Evolutionary conservation across 257 asterid genomes (phyloP), one percentile per base, ranked within the genome.

Genomic region (Ilex aquifolium): DNA sequence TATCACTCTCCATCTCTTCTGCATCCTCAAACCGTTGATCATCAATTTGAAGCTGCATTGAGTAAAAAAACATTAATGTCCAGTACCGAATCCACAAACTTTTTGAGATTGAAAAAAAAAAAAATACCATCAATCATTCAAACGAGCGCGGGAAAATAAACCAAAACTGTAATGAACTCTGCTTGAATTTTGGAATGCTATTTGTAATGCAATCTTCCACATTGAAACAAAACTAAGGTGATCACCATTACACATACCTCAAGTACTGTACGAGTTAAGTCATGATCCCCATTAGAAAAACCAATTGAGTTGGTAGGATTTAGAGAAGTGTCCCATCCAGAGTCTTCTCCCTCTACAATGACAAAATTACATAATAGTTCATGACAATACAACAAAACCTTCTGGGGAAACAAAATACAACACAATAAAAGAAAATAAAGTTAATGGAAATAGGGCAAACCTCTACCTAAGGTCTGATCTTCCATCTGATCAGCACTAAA

Each of bases 21-120:
- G 99, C 99, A 75, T 92, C 99, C 72, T 89, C 93, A 67, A 92
- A 87, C 55, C 95, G 85, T 48, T 68, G 77, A 72, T 92, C 99
- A 48, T 87, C 82, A 73, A 92, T 82, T 61, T 85, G 96, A 74
- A 92, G 99, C 99, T 92, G 81, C 83, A 80, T 32, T 29, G 42
- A 56, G 56, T 46, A 66, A 6, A 49, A 49, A 49, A 49, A 14
- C n/a, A 10, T 46, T 4, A 46, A 10, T 3, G 13, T 11, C 52
- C n/a, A 32, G 50, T 10, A 12, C 53, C 15, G 59, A 29, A 52
- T 69, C 39, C 13, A 46, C 13, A 2, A 6, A 11, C n/a, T 14
- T 46, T 46, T 10, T 46, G 52, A 46, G 13, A 46, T 46, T 46
- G 10, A 2, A 10, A 46, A 2, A 12, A 8, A 46, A 46, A 46